A percentile compares a stretch with the other conserved stretches of the same genome.
Evolutionary conservation across 2,329 filamentous ascomycete species (phyloP).

Genomic region (Fusarium sp.): DNA sequence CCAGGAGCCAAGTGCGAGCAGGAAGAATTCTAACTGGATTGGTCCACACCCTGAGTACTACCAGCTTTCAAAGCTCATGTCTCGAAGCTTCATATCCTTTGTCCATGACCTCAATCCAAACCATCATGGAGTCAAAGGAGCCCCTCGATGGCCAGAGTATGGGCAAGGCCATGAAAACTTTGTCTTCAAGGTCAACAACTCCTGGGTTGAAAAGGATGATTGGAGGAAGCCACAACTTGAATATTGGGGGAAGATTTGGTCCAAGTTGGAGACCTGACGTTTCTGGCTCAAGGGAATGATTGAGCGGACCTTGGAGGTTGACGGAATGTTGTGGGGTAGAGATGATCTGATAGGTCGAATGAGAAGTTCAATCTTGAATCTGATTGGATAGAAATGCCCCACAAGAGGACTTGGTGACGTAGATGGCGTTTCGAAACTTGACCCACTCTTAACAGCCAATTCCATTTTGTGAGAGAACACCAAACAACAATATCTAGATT

Average conservation of each 20-base stretch:
- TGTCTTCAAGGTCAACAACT: neutral
- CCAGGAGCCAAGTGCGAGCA: neutral
- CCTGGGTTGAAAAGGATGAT: neutral
- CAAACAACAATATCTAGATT: accelerated
- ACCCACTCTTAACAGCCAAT: neutral
- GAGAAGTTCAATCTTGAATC: neutral
- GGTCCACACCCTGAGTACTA: neutral
- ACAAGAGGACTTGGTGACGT: neutral
- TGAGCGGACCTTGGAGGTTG: neutral
- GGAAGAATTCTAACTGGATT: neutral
- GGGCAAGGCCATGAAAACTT: neutral
- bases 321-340: neutral
- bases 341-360: neutral
- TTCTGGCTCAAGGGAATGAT: neutral
- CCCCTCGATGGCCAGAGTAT: neutral
- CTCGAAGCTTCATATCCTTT: neutral
- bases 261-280: neutral
- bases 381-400: neutral
- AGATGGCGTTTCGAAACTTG: neutral
- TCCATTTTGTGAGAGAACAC: neutral
- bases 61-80: neutral
- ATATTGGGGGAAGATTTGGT: neutral
- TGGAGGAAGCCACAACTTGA: neutral
- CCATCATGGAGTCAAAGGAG: neutral
- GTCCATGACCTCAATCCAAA: neutral